Base-by-base conservation (phyloP, 2,329 filamentous ascomycete genomes). In the Boeremia exigua region DNA sequence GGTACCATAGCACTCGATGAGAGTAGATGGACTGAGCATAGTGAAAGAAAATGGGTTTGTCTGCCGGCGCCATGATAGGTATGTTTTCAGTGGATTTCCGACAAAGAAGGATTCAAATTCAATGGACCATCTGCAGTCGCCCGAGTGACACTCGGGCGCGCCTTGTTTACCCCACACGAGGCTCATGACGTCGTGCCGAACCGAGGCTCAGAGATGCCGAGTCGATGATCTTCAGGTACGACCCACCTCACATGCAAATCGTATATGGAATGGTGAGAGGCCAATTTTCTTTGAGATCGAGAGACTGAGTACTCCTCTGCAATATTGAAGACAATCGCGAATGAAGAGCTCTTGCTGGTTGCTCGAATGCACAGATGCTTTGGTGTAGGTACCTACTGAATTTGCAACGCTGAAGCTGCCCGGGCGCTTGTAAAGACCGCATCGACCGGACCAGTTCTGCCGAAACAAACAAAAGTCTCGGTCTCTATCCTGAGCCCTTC, bases 21-120 rank as follows among this genome's bases (percentile, higher is more conserved):
- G 86, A 87, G 66, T 84, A 90, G 0, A 88, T 87, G 10, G 88
- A 90, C 66, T 79, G 81, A 0, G 79, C 70, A 70, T 91, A 91
- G 72, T 89, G 86, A 71, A 88, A 90, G 1, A 91, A 67, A 7
- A 89, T 77, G 17, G 88, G 81, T n/a, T 75, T 74, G 44, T 79
- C 77, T 5, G 53, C 34, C 6, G 58, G 44, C 1, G 63, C 32
- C 67, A 71, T 69, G 9, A 6, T 60, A 33, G 8, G 17, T 4
- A n/a, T 17, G 29, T 2, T n/a, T n/a, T 17, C 14, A 17, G 10
- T 25, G 11, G 14, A n/a, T 2, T 27, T 37, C 10, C 34, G 30
- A 36, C 23, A 17, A 28, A 32, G 29, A 7, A 23, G 19, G 19
- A 23, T 23, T 23, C 19, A 23, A 23, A 23, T 23, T 23, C 19